A percentile compares a stretch with the other conserved stretches of the same genome.
Conservation (phyloP, 305 asterid species). For the Fraxinus sp. region DNA sequence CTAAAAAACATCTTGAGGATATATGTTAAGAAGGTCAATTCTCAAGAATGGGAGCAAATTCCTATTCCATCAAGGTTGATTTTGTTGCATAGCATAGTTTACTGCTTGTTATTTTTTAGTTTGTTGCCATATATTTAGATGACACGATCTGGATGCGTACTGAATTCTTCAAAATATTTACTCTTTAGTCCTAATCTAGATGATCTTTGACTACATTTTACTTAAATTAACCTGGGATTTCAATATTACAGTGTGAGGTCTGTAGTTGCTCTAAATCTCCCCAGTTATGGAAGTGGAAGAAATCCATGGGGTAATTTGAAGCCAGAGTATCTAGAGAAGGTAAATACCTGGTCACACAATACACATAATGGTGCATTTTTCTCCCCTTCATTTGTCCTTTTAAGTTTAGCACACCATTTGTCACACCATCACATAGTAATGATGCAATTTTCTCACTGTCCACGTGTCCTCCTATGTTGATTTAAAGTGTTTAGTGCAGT, state of each 20-base stretch:
- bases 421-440: not conserved
- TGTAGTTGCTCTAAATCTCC: slow-evolving; percentile 87
- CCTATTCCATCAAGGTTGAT: slow-evolving; percentile 81
- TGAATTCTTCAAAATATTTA: not conserved
- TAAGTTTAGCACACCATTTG: not conserved
- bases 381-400: slow-evolving; percentile 8
- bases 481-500: not conserved
- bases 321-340: slow-evolving; percentile 93
- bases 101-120: not conserved
- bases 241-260: slow-evolving; percentile 77
- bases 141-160: not conserved
- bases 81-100: slow-evolving; percentile 14
- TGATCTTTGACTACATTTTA: slow-evolving; percentile 19
- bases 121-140: slow-evolving; percentile 9
- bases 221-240: slow-evolving; percentile 17
- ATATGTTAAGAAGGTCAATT: slow-evolving; percentile 82
- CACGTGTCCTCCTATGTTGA: not conserved
- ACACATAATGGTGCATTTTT: slow-evolving; percentile 2
- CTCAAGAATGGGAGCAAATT: slow-evolving; percentile 79
- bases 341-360: slow-evolving; percentile 24
- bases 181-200: not conserved
- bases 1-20: slow-evolving; percentile 87
- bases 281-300: slow-evolving; percentile 98
- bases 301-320: slow-evolving; percentile 96
- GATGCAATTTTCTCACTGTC: not conserved